A percentile compares a stretch with the other conserved stretches of the same genome.
Evolutionary conservation across 129 eudicot genomes (phyloP).

Genomic region (Silybum marianum): DNA sequence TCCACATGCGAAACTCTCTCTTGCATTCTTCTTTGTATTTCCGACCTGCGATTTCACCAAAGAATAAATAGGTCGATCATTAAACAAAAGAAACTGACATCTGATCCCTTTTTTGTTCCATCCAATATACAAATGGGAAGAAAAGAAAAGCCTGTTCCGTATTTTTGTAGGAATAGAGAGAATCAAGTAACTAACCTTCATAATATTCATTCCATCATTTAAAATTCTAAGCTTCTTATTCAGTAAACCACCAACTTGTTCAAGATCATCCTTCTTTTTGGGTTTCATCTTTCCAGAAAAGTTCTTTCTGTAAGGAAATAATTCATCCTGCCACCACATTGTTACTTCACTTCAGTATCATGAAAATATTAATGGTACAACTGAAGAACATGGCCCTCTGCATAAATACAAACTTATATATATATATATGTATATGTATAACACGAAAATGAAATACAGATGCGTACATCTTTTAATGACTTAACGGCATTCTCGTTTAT

Average conservation of each 20-base stretch:
- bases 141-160: too few relatives aligned
- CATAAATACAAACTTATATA: too few relatives aligned
- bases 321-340: constrained; percentile 67
- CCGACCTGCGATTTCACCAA: constrained; percentile 48
- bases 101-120: neutral
- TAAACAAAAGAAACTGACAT: neutral
- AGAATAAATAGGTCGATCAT: neutral
- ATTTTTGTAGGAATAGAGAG: too few relatives aligned
- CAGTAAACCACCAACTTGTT: constrained; percentile 56
- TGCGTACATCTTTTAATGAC: constrained; percentile 50
- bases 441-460: neutral
- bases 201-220: constrained; percentile 65
- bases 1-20: constrained; percentile 92
- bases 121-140: neutral
- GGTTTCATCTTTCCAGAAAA: constrained; percentile 63
- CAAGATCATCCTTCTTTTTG: constrained; percentile 64
- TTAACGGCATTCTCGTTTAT: constrained; percentile 36
- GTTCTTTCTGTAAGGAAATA: constrained; percentile 44
- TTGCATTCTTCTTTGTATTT: constrained; percentile 89
- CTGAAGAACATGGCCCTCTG: neutral
- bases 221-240: constrained; percentile 76
- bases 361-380: neutral
- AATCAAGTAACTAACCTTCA: constrained; percentile 32
- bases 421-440: constrained; percentile 1
- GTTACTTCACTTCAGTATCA: constrained; percentile 9